phyloP scores from a whole-genome alignment of 768 basidiomycete genomes.

The Russula compacta region DNA sequence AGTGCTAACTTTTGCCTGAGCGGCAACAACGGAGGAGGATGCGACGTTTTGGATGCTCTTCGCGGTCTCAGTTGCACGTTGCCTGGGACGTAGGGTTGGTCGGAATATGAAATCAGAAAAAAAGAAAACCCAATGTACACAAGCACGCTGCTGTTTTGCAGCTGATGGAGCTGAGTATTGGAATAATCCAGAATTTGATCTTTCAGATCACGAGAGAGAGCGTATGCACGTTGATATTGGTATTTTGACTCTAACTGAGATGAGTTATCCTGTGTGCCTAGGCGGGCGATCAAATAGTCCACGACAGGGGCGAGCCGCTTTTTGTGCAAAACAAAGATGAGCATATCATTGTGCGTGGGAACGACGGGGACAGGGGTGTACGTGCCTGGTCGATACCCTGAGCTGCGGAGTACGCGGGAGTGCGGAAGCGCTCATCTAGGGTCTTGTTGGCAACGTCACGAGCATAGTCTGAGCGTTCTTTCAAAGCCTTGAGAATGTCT shows the following conservation, averaged over 20 bases:
- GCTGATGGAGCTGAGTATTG: slow-evolving; percentile 59
- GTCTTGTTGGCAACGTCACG: slow-evolving; percentile 50
- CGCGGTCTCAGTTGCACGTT: slow-evolving; percentile 62
- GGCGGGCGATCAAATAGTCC: slow-evolving; percentile 45
- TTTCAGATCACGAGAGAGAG: slow-evolving; percentile 53
- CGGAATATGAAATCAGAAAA: neutral
- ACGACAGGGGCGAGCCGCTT: slow-evolving; percentile 69
- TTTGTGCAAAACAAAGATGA: slow-evolving; percentile 1
- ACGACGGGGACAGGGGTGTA: slow-evolving; percentile 5
- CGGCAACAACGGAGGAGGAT: slow-evolving; percentile 43
- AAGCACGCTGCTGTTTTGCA: slow-evolving; percentile 55
- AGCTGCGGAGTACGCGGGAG: slow-evolving; percentile 51
- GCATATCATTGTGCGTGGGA: slow-evolving; percentile 17
- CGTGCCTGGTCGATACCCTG: slow-evolving; percentile 66
- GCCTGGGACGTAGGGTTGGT: slow-evolving; percentile 31
- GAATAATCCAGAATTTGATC: slow-evolving; percentile 59
- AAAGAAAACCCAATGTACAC: slow-evolving; percentile 38
- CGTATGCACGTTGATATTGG: slow-evolving; percentile 69
- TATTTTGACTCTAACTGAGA: slow-evolving; percentile 49
- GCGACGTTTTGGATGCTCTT: slow-evolving; percentile 52
- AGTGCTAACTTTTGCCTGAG: slow-evolving; percentile 47
- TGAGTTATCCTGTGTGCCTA: slow-evolving; percentile 41
- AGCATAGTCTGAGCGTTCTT: slow-evolving; percentile 46
- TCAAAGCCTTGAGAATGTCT: slow-evolving; percentile 55
- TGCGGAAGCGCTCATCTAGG: slow-evolving; percentile 56